Evolutionary conservation across 192 early-diverging fungal species (phyloP), one percentile per base, ranked within the genome.

Genomic region (Podila epigama): DNA sequence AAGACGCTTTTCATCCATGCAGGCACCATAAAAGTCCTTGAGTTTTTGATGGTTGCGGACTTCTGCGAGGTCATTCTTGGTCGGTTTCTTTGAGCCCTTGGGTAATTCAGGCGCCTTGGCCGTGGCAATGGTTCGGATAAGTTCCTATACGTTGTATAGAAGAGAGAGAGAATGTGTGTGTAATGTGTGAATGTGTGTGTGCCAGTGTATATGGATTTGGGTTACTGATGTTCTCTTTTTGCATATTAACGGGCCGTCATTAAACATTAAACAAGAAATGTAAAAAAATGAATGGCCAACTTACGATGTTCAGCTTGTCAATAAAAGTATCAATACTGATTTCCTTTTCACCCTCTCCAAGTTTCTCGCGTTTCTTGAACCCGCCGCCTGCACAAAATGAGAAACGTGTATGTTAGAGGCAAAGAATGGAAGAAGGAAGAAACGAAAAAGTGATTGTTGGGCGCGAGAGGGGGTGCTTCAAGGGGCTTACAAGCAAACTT

Each of bases 401-500:
- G n/a, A n/a, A 25, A 7, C 36, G 25, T 20, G 25, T 27, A 6
- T 40, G n/a, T n/a, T 22, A 39, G 16, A 22, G 29, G 12, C 51
- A 69, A n/a, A 51, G 29, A 28, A 8, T 51, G 7, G 33, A 13
- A 25, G 15, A 18, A 11, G 36, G 31, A 34, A 33, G 54, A 15
- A 16, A 31, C 5, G 16, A 5, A 31, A 20, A 42, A 40, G 25
- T 18, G 15, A 33, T 29, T 3, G 9, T 41, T 20, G 44, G 11
- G 11, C 44, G 36, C 10, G 0, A 3, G 25, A 2, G n/a, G 15
- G 11, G 2, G 41, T 16, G 13, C 35, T n/a, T n/a, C n/a, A n/a
- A n/a, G n/a, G n/a, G n/a, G 32, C 59, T 69, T 86, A 90, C 90
- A 88, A 37, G 81, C 71, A 69, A 78, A 92, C 52, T 88, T 75